Base-by-base conservation (phyloP, 2,329 filamentous ascomycete species). In the Didymella sp. region DNA sequence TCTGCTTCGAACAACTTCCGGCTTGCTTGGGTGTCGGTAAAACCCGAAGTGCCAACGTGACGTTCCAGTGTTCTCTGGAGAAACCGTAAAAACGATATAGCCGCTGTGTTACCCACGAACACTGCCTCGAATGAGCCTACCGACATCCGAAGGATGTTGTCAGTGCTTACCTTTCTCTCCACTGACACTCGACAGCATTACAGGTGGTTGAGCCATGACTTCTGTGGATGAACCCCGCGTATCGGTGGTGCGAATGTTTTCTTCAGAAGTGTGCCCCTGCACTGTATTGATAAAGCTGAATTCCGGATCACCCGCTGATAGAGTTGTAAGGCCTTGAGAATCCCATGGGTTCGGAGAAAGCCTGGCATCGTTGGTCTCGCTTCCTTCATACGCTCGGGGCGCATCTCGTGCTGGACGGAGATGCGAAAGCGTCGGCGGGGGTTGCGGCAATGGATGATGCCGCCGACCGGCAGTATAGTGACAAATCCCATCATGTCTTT, bases 41-140 rank as follows among this genome's bases (percentile, higher is more conserved):
- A 85, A 15, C 79, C 77, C 0, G 82, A 84, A 1, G 82, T 82
- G 0, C 83, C 83, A 51, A 84, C 82, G 56, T 84, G 78, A 28
- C 80, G 79, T 9, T 79, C 78, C 60, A 81, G 66, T 2, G 76
- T 78, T 12, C 80, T 75, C 13, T 82, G 78, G 13, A 85, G 74
- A 31, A 85, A 77, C 54, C 85, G 82, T 1, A 86, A 70, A 55
- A 86, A 86, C 0, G 84, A 85, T 13, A 87, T 71, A 0, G 82
- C 80, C 1, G 81, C 81, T 9, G 79, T 80, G n/a, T 79, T 75
- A n/a, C 81, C 79, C 44, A 83, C 76, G 46, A 80, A 83, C 0
- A 83, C 79, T 83, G 38, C 17, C n/a, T 8, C 22, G 9, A 12
- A 37, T 31, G 15, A 25, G 38, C 13, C 7, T 13, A 15, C 13